Evolutionary conservation across 2,329 filamentous ascomycete genomes (phyloP).

Genomic region (Akanthomyces muscarius): DNA sequence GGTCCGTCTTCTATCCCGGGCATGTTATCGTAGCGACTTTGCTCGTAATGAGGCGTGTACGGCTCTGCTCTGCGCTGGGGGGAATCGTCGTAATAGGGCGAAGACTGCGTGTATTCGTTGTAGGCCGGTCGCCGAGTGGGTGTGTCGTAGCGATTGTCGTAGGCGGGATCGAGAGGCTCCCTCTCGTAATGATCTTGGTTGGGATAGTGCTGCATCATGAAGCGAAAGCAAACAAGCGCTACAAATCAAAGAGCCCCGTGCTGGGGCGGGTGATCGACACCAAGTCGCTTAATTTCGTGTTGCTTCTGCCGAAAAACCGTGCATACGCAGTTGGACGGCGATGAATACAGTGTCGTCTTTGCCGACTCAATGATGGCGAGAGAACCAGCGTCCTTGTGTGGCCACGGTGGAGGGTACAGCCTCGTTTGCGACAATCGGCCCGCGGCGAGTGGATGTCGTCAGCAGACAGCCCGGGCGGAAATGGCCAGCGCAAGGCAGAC

Average conservation of each 20-base stretch:
- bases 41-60: slow-evolving; percentile 6
- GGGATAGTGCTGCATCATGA: slow-evolving; percentile 31
- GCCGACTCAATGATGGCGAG: not conserved
- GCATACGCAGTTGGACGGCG: not conserved
- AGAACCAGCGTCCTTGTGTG: not conserved
- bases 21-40: slow-evolving; percentile 13
- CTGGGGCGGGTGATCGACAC: not conserved
- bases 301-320: not conserved
- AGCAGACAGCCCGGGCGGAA: not conserved
- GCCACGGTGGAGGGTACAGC: not conserved
- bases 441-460: not conserved
- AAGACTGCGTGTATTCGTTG: slow-evolving; percentile 12
- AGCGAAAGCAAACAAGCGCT: not conserved
- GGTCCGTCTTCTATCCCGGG: not conserved
- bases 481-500: not conserved
- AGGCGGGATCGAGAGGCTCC: slow-evolving; percentile 31
- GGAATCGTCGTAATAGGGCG: slow-evolving; percentile 28
- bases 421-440: not conserved
- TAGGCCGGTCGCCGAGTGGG: not conserved
- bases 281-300: not conserved
- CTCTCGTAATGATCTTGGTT: slow-evolving; percentile 33
- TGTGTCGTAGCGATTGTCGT: slow-evolving; percentile 16
- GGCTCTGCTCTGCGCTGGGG: slow-evolving; percentile 12
- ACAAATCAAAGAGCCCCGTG: not conserved
- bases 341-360: not conserved